Evolutionary conservation across 2,329 filamentous ascomycete genomes (phyloP), one percentile per base, ranked within the genome.

Genomic region (Xylariaceae sp.): DNA sequence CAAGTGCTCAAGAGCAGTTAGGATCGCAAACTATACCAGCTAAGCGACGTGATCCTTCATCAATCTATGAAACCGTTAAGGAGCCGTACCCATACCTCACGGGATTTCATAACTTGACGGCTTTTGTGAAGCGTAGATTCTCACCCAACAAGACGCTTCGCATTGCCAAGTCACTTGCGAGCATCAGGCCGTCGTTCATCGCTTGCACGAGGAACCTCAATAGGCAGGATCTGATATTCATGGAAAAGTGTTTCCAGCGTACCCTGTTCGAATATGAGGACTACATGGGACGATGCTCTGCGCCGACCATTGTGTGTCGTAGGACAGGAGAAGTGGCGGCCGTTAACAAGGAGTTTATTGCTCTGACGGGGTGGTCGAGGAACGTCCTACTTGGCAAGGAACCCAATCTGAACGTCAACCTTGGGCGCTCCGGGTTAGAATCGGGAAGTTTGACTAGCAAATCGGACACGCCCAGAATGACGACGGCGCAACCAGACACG

Each of bases 191-290:
- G 1, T 94, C 92, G 0, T 94, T 99, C 71, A 93, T 97, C 64
- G 88, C 92, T 9, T 95, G 91, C 63, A 96, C 90, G 17, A 89
- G 90, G 69, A 92, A 90, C n/a, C 78, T 97, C 62, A 92, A 91
- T 64, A 81, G 87, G 15, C 88, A 94, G 69, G 94, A 99, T 73
- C 79, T 97, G 34, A 87, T 99, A 18, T 97, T 97, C 73, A 96
- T 96, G 89, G 94, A 99, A 74, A 96, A 96, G 75, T 95, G 90
- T 69, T 91, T 97, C 71, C 94, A 99, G 74, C 85, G 94, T 44
- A 95, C 91, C 0, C 80, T 97, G 9, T 91, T 92, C 70, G 92
- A 96, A 72, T 95, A 96, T 69, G 91, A 97, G 71, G 91, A 96
- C 65, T 94, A 95, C 66, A 89, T 97, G 78, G 86, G 90, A 59